A percentile compares a stretch with the other conserved stretches of the same genome.
Conservation (phyloP, 805 yeast genomes). For the Spathaspora girioi region DNA sequence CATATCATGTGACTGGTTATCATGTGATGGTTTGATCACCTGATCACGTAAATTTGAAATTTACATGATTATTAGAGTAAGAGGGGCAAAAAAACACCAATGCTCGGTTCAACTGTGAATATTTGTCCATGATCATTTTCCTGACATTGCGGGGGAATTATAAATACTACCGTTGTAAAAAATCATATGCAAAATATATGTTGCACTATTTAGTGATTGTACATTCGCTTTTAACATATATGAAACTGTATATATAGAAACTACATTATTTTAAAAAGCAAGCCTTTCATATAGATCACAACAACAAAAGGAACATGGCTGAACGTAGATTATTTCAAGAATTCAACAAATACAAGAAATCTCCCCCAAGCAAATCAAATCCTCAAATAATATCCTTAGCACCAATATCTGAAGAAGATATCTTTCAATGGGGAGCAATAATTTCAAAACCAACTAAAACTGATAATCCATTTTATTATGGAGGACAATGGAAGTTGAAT, state of each 20-base stretch:
- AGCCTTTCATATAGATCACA: not conserved
- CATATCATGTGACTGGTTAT: too few relatives aligned
- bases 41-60: too few relatives aligned
- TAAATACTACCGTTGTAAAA: not conserved
- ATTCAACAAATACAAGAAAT: slow-evolving; percentile 27
- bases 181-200: not conserved
- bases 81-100: not conserved
- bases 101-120: not conserved
- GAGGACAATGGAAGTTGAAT: slow-evolving; percentile 48
- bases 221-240: too few relatives aligned
- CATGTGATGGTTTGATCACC: too few relatives aligned
- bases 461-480: slow-evolving; percentile 47
- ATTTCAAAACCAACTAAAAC: slow-evolving; percentile 45
- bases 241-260: too few relatives aligned
- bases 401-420: slow-evolving; percentile 43
- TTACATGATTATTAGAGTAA: not conserved
- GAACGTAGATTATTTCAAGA: slow-evolving; percentile 40
- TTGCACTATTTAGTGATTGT: too few relatives aligned
- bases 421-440: slow-evolving; percentile 49
- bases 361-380: slow-evolving; percentile 23
- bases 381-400: slow-evolving; percentile 38
- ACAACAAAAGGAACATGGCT: slow-evolving; percentile 22
- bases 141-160: not conserved
- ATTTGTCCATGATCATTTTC: not conserved
- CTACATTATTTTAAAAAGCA: not conserved